A percentile compares a stretch with the other conserved stretches of the same genome.
These are phyloP conservation scores for Aspergillus uvarum DNA, from an alignment of 2,329 filamentous ascomycete species.

Conservation along the genomic window DNA sequence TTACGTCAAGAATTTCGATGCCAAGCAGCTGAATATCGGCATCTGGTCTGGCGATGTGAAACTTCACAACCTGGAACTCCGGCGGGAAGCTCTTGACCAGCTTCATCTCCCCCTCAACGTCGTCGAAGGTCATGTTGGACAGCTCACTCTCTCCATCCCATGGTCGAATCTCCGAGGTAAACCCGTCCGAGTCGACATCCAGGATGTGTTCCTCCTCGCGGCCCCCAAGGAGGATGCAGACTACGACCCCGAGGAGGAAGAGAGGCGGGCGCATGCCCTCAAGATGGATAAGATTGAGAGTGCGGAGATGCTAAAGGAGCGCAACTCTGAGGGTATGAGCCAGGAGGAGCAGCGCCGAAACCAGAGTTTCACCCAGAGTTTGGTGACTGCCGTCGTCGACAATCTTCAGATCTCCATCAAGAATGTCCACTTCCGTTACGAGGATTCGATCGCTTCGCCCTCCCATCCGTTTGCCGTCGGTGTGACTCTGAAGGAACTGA, in stretches of 20 bases:
- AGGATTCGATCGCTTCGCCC: constrained; percentile 92
- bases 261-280: constrained; percentile 77
- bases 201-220: constrained; percentile 93
- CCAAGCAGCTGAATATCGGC: constrained; percentile 94
- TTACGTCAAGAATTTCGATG: constrained; percentile 99
- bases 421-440: constrained; percentile 97
- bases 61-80: constrained; percentile 85
- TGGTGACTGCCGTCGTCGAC: constrained; percentile 95
- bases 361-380: constrained; percentile 93
- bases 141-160: constrained; percentile 88
- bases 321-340: constrained; percentile 87
- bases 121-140: constrained; percentile 87
- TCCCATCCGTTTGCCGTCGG: constrained; percentile 94
- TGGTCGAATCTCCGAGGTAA: constrained; percentile 97
- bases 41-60: constrained; percentile 99
- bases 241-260: constrained; percentile 91
- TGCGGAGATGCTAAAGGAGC: constrained; percentile 89
- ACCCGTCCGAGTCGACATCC: constrained; percentile 90
- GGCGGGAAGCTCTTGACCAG: constrained; percentile 93
- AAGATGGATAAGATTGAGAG: constrained; percentile 99
- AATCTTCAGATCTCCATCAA: constrained; percentile 97
- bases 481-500: constrained; percentile 91
- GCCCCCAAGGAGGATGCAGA: constrained; percentile 93
- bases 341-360: constrained; percentile 95
- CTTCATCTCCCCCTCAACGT: constrained; percentile 96